These are phyloP conservation scores for Vaccinium corymbosum DNA, from an alignment of 148 eudicot genomes.

Conservation along the genomic window DNA sequence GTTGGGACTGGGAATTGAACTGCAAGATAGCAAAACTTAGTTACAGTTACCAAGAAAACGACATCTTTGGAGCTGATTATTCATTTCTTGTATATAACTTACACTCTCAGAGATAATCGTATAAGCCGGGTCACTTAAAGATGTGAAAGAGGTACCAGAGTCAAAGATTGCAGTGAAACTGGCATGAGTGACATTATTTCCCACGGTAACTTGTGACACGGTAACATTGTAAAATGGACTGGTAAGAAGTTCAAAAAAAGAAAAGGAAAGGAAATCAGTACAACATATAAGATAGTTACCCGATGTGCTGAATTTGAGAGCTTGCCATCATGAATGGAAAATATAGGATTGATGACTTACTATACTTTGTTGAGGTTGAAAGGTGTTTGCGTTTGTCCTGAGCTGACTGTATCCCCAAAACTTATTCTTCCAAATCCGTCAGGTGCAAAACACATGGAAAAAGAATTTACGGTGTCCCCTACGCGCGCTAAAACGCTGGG, in stretches of 20 bases:
- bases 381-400: conserved; percentile 65
- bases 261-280: conserved; percentile 9
- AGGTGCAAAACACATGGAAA: conserved; percentile 83
- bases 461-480: conserved; percentile 67
- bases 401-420: conserved; percentile 82
- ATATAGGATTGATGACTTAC: conserved; percentile 32
- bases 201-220: conserved; percentile 53
- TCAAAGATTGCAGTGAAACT: conserved; percentile 57
- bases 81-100: no score
- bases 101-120: conserved; percentile 36
- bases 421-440: conserved; percentile 72
- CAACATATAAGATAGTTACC: not conserved
- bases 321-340: not conserved
- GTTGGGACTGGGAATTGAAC: conserved; percentile 45
- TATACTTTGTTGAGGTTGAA: conserved; percentile 31
- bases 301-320: not conserved
- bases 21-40: conserved; percentile 28
- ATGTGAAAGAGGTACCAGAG: conserved; percentile 84
- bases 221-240: conserved; percentile 69
- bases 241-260: conserved; percentile 18
- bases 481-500: conserved; percentile 72
- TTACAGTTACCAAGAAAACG: not conserved
- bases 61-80: no score
- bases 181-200: conserved; percentile 36
- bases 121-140: conserved; percentile 71